Conservation (phyloP, 2,329 filamentous ascomycete species). For the Pseudogymnoascus sp. region DNA sequence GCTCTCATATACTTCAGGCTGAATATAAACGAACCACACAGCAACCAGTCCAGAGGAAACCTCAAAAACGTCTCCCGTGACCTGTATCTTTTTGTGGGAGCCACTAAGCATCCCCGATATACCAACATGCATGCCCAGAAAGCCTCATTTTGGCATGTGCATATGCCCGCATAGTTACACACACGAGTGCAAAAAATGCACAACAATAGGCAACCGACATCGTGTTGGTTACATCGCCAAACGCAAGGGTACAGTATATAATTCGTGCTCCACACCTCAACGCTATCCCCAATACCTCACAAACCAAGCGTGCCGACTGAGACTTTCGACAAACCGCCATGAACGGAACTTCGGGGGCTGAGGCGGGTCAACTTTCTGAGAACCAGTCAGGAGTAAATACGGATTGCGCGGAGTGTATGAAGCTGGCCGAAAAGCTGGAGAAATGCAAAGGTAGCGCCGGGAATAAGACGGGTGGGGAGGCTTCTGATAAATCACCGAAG, state of each 20-base stretch:
- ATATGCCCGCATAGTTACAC: not conserved
- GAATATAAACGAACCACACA: not conserved
- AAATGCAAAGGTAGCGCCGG: not conserved
- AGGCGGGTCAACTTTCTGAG: not conserved
- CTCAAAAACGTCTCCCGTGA: not conserved
- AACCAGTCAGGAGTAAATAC: not conserved
- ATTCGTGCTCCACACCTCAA: not conserved
- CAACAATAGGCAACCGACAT: not conserved
- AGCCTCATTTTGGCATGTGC: constrained; percentile 1
- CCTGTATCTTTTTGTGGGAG: not conserved
- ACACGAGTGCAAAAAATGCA: not conserved
- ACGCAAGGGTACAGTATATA: not conserved
- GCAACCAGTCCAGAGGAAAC: not conserved
- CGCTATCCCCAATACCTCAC: not conserved
- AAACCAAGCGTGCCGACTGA: not conserved
- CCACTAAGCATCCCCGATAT: not conserved
- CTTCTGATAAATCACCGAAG: not conserved
- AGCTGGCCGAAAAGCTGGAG: constrained; percentile 12
- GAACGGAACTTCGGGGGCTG: not conserved
- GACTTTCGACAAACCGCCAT: not conserved
- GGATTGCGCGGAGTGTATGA: constrained; percentile 30
- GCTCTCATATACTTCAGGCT: not conserved
- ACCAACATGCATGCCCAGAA: constrained; percentile 1
- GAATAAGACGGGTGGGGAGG: not conserved
- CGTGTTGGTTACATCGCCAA: not conserved